Evolutionary conservation across 2,329 filamentous ascomycete species (phyloP).

Genomic region (Herpotrichia juniperi): DNA sequence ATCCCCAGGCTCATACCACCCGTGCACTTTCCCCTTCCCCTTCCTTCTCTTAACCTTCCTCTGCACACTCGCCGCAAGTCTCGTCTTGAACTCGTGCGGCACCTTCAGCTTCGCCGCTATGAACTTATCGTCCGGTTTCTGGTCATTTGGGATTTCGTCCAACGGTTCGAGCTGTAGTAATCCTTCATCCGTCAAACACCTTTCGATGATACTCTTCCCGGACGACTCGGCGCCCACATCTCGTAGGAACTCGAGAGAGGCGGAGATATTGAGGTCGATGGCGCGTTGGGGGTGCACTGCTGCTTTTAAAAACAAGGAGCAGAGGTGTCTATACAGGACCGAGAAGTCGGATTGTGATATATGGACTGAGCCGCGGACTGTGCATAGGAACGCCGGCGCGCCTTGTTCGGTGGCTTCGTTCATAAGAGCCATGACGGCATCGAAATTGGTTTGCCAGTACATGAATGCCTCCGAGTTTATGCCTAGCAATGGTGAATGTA

Average conservation of each 20-base stretch:
- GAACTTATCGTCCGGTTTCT: slow-evolving; percentile 64
- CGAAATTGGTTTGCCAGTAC: slow-evolving; percentile 71
- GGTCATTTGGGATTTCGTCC: slow-evolving; percentile 57
- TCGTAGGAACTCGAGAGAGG: slow-evolving; percentile 67
- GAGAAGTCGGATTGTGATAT: slow-evolving; percentile 71
- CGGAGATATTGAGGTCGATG: slow-evolving; percentile 67
- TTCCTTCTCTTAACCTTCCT: slow-evolving; percentile 45
- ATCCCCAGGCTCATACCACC: slow-evolving; percentile 49
- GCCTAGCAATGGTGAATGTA: slow-evolving; percentile 63
- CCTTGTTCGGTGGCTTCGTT: slow-evolving; percentile 59
- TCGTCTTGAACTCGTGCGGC: slow-evolving; percentile 61
- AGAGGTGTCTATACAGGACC: slow-evolving; percentile 65
- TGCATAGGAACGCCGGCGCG: slow-evolving; percentile 53
- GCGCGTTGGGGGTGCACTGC: slow-evolving; percentile 68
- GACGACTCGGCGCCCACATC: slow-evolving; percentile 48
- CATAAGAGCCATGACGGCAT: slow-evolving; percentile 62
- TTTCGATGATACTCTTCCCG: slow-evolving; percentile 53
- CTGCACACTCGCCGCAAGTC: slow-evolving; percentile 54
- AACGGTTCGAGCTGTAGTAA: slow-evolving; percentile 55
- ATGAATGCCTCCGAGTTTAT: slow-evolving; percentile 74
- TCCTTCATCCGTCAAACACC: slow-evolving; percentile 60
- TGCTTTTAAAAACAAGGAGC: slow-evolving; percentile 65
- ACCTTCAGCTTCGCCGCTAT: slow-evolving; percentile 64
- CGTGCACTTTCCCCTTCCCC: slow-evolving; percentile 41
- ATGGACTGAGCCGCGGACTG: slow-evolving; percentile 66